Conservation (phyloP, 768 basidiomycete species). For the Russula brevipes region DNA sequence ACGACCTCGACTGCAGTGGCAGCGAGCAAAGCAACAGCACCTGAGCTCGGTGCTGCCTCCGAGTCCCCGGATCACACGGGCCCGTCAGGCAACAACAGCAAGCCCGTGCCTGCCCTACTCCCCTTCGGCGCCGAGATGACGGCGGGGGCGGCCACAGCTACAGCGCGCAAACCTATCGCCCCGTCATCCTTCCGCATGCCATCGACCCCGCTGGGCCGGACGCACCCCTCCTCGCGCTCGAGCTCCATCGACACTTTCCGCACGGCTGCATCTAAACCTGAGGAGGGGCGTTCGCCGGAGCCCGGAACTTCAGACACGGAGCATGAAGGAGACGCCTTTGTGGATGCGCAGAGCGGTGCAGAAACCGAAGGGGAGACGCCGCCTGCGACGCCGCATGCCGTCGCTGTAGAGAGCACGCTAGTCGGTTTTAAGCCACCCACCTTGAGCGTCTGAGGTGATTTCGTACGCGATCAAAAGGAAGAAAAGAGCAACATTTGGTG, state of each 20-base stretch:
- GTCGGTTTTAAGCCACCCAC: not conserved
- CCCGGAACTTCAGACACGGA: slow-evolving; percentile 12
- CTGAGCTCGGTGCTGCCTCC: not conserved
- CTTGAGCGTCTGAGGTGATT: not conserved
- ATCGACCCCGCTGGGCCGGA: not conserved
- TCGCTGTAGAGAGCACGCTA: not conserved
- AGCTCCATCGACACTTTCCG: slow-evolving; percentile 20
- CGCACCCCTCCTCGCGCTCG: slow-evolving; percentile 14
- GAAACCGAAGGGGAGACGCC: slow-evolving; percentile 1
- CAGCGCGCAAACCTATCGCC: not conserved
- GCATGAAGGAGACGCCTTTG: slow-evolving; percentile 7
- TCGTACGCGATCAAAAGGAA: not conserved
- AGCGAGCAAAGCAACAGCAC: not conserved
- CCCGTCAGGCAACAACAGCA: not conserved
- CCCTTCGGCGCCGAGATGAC: not conserved
- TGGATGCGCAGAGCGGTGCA: slow-evolving; percentile 9
- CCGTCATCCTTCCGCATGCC: slow-evolving; percentile 25
- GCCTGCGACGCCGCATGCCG: not conserved
- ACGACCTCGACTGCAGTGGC: slow-evolving; percentile 7
- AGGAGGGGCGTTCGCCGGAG: not conserved
- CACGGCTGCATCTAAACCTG: slow-evolving; percentile 8
- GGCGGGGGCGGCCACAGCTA: too few species aligned
- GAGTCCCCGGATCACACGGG: not conserved
- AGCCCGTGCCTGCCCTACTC: not conserved
- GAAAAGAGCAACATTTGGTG: not conserved